Percentiles rank a stretch among this genome's conserved stretches.
phyloP scores from a whole-genome alignment of 306 rosid species.

The Castanea crenata region DNA sequence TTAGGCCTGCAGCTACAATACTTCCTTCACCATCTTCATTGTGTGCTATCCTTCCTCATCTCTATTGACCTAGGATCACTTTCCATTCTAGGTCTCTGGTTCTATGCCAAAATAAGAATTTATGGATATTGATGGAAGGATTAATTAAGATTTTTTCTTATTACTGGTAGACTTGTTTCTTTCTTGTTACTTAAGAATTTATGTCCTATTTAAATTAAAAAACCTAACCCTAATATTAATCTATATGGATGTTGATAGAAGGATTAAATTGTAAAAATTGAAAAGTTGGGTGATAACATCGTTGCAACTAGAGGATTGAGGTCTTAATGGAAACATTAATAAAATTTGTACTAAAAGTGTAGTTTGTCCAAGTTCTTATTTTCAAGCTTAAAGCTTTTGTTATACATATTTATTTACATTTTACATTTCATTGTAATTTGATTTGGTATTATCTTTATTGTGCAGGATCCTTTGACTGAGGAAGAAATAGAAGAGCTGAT shows the following conservation, averaged over 20 bases:
- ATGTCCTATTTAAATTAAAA: no score
- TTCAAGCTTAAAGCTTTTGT: slow-evolving; percentile 5
- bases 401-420: not conserved
- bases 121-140: no score
- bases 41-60: no score
- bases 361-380: not conserved
- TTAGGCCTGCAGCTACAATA: no score
- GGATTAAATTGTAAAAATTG: not conserved
- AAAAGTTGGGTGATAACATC: not conserved
- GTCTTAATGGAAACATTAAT: not conserved
- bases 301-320: not conserved
- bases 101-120: no score
- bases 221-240: not conserved
- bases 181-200: no score
- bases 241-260: not conserved
- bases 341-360: not conserved
- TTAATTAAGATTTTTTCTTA: no score
- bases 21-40: no score
- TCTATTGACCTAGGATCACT: no score
- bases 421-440: not conserved
- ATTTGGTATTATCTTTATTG: slow-evolving; percentile 20
- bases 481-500: slow-evolving; percentile 75
- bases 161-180: no score
- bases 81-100: no score
- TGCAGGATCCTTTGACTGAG: slow-evolving; percentile 83